These are phyloP conservation scores for Thoreauomyces humboldtii DNA, from an alignment of 192 early-diverging fungal species.

Conservation along the genomic window DNA sequence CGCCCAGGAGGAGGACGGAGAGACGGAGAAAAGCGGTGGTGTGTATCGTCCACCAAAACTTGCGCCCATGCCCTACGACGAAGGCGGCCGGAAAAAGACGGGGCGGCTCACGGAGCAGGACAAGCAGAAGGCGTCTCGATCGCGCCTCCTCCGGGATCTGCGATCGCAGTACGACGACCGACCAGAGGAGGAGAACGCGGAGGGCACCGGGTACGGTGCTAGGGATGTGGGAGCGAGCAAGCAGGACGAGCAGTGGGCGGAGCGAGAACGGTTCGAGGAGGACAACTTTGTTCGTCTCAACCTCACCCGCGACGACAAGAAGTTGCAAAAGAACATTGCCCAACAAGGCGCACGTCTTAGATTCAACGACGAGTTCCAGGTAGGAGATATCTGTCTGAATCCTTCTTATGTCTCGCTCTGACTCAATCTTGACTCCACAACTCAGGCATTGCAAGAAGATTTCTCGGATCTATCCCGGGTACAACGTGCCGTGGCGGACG, in stretches of 20 bases:
- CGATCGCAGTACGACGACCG: slow-evolving; percentile 79
- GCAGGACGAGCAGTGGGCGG: slow-evolving; percentile 57
- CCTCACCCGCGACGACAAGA: slow-evolving; percentile 73
- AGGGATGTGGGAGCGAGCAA: slow-evolving; percentile 54
- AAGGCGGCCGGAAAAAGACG: slow-evolving; percentile 53
- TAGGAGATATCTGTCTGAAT: slow-evolving; percentile 18
- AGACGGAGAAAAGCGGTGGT: slow-evolving; percentile 51
- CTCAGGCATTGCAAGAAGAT: slow-evolving; percentile 23
- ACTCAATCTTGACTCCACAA: neutral
- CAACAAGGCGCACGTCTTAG: slow-evolving; percentile 53
- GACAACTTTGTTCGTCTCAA: slow-evolving; percentile 80
- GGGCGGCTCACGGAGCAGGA: slow-evolving; percentile 63
- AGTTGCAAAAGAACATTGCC: slow-evolving; percentile 36
- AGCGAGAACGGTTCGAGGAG: slow-evolving; percentile 79
- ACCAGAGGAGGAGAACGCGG: slow-evolving; percentile 72
- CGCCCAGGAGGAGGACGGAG: slow-evolving; percentile 16
- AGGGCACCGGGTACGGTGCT: slow-evolving; percentile 69
- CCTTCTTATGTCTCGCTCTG: neutral
- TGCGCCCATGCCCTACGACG: slow-evolving; percentile 82
- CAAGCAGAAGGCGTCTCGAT: slow-evolving; percentile 69
- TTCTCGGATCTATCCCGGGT: slow-evolving; percentile 22
- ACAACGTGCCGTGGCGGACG: slow-evolving; percentile 24
- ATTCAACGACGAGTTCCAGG: slow-evolving; percentile 84
- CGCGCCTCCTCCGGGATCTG: slow-evolving; percentile 82
- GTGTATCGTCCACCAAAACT: slow-evolving; percentile 84